phyloP scores from a whole-genome alignment of 257 asterid genomes.

The Penstemon davidsonii region DNA sequence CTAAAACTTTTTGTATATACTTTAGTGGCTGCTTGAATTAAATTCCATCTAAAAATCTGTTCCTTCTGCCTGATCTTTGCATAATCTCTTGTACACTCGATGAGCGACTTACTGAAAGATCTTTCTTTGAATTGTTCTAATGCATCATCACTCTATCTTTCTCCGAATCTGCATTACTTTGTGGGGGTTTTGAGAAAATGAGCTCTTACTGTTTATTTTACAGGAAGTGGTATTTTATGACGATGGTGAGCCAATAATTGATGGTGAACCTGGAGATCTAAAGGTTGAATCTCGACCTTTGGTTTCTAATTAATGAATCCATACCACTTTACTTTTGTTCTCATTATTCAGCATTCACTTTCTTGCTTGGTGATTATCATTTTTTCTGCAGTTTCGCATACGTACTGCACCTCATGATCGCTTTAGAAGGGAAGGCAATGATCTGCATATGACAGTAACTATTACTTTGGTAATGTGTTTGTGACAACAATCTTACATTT shows the following conservation, averaged over 20 bases:
- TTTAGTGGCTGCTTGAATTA: background rate
- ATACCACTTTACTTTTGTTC: background rate
- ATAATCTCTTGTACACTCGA: background rate
- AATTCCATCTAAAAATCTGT: background rate
- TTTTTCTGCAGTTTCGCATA: conserved; percentile 66
- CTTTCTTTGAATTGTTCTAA: background rate
- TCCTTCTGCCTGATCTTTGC: background rate
- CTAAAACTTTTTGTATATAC: background rate
- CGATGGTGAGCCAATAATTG: conserved; percentile 93
- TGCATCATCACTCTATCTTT: background rate
- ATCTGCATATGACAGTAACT: conserved; percentile 76
- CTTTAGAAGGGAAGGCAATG: conserved; percentile 87
- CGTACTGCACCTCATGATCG: conserved; percentile 87
- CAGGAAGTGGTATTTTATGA: conserved; percentile 93
- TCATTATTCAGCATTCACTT: conserved; percentile 18
- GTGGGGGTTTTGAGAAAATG: background rate
- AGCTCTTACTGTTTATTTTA: conserved; percentile 18
- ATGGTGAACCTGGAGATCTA: conserved; percentile 98
- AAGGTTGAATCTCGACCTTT: conserved; percentile 52
- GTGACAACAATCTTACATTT: background rate
- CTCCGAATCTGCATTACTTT: background rate
- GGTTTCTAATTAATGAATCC: background rate
- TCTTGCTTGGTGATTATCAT: conserved; percentile 16
- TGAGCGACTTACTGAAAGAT: background rate
- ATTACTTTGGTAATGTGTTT: conserved; percentile 67